Conservation (phyloP, 805 yeast species). For the Zygotorulaspora florentina region DNA sequence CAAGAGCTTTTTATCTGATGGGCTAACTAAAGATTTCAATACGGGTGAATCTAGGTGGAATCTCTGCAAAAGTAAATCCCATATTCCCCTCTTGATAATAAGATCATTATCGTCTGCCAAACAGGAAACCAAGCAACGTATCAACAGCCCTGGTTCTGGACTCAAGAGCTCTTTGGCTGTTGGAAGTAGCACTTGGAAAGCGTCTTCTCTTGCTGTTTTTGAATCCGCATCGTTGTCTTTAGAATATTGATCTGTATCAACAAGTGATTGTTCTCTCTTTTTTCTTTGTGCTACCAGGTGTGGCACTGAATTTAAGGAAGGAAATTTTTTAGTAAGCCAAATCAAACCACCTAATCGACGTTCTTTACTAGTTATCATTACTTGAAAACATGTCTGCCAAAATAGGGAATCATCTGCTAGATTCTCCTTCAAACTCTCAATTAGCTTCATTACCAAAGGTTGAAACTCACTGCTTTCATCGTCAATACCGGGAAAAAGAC, state of each 20-base stretch:
- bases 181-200: conserved; percentile 34
- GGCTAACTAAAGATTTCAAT: conserved; percentile 44
- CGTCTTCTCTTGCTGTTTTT: conserved; percentile 34
- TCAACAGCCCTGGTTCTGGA: conserved; percentile 76
- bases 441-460: conserved; percentile 50
- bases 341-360: conserved; percentile 77
- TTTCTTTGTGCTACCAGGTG: conserved; percentile 23
- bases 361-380: conserved; percentile 74
- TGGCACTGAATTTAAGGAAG: conserved; percentile 46
- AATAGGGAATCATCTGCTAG: conserved; percentile 67
- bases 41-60: conserved; percentile 62
- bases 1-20: conserved; percentile 53
- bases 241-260: conserved; percentile 2
- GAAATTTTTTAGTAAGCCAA: conserved; percentile 62
- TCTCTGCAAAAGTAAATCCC: conserved; percentile 70
- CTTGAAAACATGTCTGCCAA: conserved; percentile 79
- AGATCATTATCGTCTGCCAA: conserved; percentile 60
- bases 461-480: conserved; percentile 88
- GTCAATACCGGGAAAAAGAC: conserved; percentile 83
- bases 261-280: not conserved
- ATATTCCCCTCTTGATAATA: conserved; percentile 80
- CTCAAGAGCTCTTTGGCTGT: conserved; percentile 59
- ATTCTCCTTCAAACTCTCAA: conserved; percentile 55
- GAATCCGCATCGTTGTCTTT: conserved; percentile 17
- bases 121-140: conserved; percentile 70